Evolutionary conservation across 2,329 filamentous ascomycete species (phyloP), one percentile per base, ranked within the genome.

Genomic region (Myrmaecium sp.): DNA sequence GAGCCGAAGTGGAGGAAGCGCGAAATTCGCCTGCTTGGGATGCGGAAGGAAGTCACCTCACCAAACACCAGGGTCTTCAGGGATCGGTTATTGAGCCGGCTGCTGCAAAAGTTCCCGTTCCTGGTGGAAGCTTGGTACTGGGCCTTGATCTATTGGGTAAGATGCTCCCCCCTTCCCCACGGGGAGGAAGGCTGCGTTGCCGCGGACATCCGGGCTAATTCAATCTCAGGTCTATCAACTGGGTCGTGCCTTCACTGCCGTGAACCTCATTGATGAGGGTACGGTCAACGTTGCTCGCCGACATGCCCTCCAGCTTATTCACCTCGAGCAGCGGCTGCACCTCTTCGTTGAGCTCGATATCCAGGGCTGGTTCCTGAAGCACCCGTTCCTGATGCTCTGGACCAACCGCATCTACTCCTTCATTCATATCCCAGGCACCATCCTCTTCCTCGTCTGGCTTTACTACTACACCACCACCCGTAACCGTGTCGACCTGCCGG

Each of bases 61-160:
- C 72, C 73, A 3, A 73, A 77, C 44, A 75, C 71, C 1, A 53
- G 54, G 20, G 53, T 66, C 5, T 75, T 73, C 40, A 58, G 63
- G 35, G 60, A 66, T 33, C 63, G 66, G 24, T 49, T 74, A 8
- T 54, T 77, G 26, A 76, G 70, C 43, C 60, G 74, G 4, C 37
- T 81, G 18, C 58, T 81, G 9, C 60, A 60, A 30, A 73, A 67
- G 41, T 69, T 78, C 36, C 76, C 77, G 0, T 82, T 82, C 43
- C 47, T 81, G 15, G 70, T 72, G 1, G 77, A 82, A 49, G 73
- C 67, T 21, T 81, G 74, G 74, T 81, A 81, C 40, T 81, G 75
- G 75, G 68, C 70, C 3, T 52, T 79, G 34, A 72, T 81, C 26
- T 81, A 81, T 54, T 81, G 75, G 74, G 74, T 79, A 62, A 39